Evolutionary conservation across 257 asterid genomes (phyloP), one percentile per base, ranked within the genome.

Genomic region (Orobanche coerulescens): DNA sequence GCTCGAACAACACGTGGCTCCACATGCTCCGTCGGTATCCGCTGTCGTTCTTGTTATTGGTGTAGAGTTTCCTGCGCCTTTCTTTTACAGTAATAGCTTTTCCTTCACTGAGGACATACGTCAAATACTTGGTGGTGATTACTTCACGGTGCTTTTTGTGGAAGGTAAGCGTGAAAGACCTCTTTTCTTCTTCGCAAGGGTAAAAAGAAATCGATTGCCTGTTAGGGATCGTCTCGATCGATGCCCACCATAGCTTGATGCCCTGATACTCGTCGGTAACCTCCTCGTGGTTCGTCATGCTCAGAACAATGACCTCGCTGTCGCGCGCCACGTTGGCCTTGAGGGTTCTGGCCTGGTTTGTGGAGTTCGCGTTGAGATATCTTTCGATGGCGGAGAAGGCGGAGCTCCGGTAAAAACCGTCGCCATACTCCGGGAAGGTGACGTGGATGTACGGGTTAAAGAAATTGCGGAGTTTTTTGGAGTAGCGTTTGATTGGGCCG

Each of bases 241-340:
- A 82, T 22, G 81, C 14, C 94, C 94, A 84, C 80, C 82, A 70
- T 3, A 82, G 71, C 44, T 76, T 74, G 34, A 78, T 36, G 5
- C 82, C 87, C 10, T 16, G 0, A 49, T 19, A 85, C 15, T 67
- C 75, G 33, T 85, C 94, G 14, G 73, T 66, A 61, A 80, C 83
- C 71, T 82, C 90, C 58, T 85, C 84, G 33, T 71, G 61, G 5
- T 80, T 78, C 12, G 75, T 81, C 85, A 85, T 85, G 50, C 71
- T 63, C 5, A 82, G 81, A 2, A 85, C 82, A 42, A 82, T 43
- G 30, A 80, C 31, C 6, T 80, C 79, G 13, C 67, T 67, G 64
- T 82, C 84, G 11, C 70, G 73, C 14, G 69, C 34, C 1, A 72
- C 71, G 15, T 47, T 69, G 54, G 87, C 90, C 14, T 67, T 57